Evolutionary conservation across 345 rosid genomes (phyloP).

Genomic region (Arabidopsis arenosa): DNA sequence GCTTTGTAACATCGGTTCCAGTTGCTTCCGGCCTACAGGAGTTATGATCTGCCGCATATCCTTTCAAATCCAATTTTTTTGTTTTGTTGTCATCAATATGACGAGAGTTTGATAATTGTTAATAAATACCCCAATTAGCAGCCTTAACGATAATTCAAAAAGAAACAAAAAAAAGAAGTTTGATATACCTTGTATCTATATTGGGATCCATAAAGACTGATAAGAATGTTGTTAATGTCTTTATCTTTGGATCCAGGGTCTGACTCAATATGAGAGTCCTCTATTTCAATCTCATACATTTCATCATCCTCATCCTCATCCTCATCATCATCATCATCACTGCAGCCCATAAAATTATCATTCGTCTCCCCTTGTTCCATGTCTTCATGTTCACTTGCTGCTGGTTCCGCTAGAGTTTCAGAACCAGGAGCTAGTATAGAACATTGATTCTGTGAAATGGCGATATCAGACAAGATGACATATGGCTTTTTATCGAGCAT

Average conservation of each 20-base stretch:
- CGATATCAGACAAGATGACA: conserved; percentile 69
- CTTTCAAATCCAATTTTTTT: conserved; percentile 46
- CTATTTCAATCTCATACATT: conserved; percentile 54
- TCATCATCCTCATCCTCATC: conserved; percentile 53
- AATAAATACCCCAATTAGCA: conserved; percentile 8
- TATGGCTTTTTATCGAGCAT: conserved; percentile 77
- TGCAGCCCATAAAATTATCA: conserved; percentile 30
- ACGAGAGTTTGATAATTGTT: conserved; percentile 22
- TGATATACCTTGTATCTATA: conserved; percentile 70
- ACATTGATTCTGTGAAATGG: conserved; percentile 49
- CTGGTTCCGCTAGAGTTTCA: conserved; percentile 45
- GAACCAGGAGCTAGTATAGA: conserved; percentile 45
- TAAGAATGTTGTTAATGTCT: conserved; percentile 55
- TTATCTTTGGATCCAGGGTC: conserved; percentile 51
- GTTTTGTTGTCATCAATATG: conserved; percentile 14
- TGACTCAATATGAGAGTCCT: conserved; percentile 55
- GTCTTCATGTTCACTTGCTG: conserved; percentile 47
- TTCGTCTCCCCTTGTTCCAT: conserved; percentile 49
- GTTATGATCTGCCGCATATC: conserved; percentile 52
- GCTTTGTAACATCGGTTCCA: conserved; percentile 62
- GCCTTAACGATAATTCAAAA: conserved; percentile 15
- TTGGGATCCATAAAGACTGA: conserved; percentile 54
- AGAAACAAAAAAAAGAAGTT: not conserved
- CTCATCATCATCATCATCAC: conserved; percentile 51
- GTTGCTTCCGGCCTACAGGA: conserved; percentile 44